A percentile compares a stretch with the other conserved stretches of the same genome.
These are phyloP conservation scores for Arthrobotrys entomopaga DNA, from an alignment of 2,329 filamentous ascomycete species.

Conservation along the genomic window DNA sequence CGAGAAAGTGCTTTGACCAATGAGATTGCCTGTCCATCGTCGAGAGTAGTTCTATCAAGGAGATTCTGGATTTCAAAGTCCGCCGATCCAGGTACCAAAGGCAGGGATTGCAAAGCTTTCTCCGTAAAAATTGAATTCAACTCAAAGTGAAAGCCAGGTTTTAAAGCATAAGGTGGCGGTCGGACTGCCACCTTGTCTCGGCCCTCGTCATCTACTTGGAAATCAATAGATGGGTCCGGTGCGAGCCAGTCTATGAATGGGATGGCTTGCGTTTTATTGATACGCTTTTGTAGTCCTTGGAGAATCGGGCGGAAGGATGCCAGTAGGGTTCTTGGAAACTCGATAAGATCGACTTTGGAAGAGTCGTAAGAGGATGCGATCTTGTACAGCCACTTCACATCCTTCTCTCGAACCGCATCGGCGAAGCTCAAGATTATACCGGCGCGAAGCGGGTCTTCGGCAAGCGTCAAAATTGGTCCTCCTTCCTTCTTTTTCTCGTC, in stretches of 20 bases:
- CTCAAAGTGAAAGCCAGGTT: slow-evolving; percentile 66
- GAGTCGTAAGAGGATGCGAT: background rate
- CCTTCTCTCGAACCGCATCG: slow-evolving; percentile 55
- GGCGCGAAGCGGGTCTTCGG: slow-evolving; percentile 56
- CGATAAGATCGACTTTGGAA: slow-evolving; percentile 64
- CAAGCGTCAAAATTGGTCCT: slow-evolving; percentile 39
- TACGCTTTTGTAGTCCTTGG: slow-evolving; percentile 66
- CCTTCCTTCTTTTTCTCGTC: slow-evolving; percentile 10
- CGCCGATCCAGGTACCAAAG: slow-evolving; percentile 35
- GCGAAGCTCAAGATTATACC: slow-evolving; percentile 57
- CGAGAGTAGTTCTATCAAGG: slow-evolving; percentile 64
- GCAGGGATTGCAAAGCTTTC: slow-evolving; percentile 13
- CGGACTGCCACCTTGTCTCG: slow-evolving; percentile 59
- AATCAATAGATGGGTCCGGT: slow-evolving; percentile 56
- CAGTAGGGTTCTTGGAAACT: slow-evolving; percentile 72
- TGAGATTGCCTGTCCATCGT: slow-evolving; percentile 67
- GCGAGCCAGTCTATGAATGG: slow-evolving; percentile 67
- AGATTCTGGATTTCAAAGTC: slow-evolving; percentile 57
- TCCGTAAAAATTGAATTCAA: slow-evolving; percentile 59
- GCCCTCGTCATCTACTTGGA: slow-evolving; percentile 21
- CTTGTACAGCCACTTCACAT: slow-evolving; percentile 38
- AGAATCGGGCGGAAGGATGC: slow-evolving; percentile 70
- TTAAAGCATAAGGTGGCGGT: slow-evolving; percentile 67
- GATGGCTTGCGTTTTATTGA: slow-evolving; percentile 64
- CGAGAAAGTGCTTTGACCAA: slow-evolving; percentile 68